phyloP scores from a whole-genome alignment of 1,284 basidiomycete species.

The Phylloboletellus chloephorus region DNA sequence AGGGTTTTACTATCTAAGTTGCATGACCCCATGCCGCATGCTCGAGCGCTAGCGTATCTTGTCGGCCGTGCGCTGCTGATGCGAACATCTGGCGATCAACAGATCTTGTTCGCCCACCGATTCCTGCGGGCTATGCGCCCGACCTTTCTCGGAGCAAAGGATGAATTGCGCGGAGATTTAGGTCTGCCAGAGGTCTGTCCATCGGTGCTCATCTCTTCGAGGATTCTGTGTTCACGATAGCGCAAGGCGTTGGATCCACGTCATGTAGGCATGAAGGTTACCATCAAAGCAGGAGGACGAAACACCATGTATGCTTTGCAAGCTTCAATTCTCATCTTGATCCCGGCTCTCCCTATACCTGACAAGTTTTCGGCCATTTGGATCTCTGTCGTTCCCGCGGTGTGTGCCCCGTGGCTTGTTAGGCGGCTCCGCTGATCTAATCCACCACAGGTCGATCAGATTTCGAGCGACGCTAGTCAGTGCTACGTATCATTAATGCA shows the following conservation, averaged over 20 bases:
- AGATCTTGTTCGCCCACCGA: conserved; percentile 48
- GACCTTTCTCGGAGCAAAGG: conserved; percentile 41
- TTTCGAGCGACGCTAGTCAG: conserved; percentile 27
- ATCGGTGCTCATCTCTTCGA: background rate
- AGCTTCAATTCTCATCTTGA: conserved; percentile 45
- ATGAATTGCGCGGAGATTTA: conserved; percentile 29
- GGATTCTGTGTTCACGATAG: conserved; percentile 4
- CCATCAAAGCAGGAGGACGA: conserved; percentile 55
- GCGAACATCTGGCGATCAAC: conserved; percentile 50
- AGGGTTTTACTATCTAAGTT: conserved; percentile 47
- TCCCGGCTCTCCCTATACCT: conserved; percentile 46
- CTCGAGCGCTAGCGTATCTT: conserved; percentile 54
- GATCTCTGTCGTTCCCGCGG: conserved; percentile 23
- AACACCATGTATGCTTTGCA: conserved; percentile 53
- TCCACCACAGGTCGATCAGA: conserved; percentile 11
- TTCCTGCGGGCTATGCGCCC: conserved; percentile 46
- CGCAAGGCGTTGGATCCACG: conserved; percentile 40
- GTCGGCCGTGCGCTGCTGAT: conserved; percentile 52
- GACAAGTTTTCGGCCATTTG: conserved; percentile 39
- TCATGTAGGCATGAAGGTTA: conserved; percentile 42
- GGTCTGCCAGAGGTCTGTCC: conserved; percentile 42
- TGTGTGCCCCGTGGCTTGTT: conserved; percentile 5
- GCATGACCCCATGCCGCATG: conserved; percentile 44
- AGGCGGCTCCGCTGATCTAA: background rate
- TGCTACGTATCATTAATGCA: conserved; percentile 55